Conservation (phyloP, 164 flowering plant genomes). For the Annona squamosa region DNA sequence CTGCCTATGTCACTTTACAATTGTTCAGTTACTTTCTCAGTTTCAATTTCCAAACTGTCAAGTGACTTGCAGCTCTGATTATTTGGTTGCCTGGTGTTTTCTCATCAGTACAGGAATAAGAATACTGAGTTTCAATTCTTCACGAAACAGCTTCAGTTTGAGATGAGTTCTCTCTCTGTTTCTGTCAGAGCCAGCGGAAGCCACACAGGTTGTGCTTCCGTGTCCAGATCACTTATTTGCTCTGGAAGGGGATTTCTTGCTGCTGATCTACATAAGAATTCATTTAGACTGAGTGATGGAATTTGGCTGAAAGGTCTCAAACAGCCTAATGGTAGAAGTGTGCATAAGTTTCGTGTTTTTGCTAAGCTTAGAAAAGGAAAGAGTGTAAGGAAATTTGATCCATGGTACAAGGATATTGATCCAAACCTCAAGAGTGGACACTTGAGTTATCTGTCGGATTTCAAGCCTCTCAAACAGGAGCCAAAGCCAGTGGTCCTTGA, state of each 20-base stretch:
- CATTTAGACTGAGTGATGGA: conserved; percentile 13
- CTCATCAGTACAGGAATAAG: neutral
- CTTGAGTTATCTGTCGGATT: conserved; percentile 21
- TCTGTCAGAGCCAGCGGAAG: conserved; percentile 12
- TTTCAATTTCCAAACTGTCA: too few relatives aligned
- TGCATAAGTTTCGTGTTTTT: conserved; percentile 1
- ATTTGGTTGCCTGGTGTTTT: neutral
- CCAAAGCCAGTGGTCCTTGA: conserved; percentile 31
- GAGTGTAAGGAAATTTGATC: conserved; percentile 18
- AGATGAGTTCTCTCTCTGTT: conserved; percentile 19
- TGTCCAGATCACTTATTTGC: conserved; percentile 8
- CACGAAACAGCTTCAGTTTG: neutral
- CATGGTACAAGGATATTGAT: conserved; percentile 23
- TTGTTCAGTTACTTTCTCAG: too few relatives aligned
- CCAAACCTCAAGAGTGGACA: conserved; percentile 18
- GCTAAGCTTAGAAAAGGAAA: conserved; percentile 19
- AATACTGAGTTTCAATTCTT: neutral
- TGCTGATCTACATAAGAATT: conserved; percentile 13
- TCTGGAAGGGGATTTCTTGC: conserved; percentile 5
- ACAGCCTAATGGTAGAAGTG: conserved; percentile 2
- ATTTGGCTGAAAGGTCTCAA: conserved; percentile 7
- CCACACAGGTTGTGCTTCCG: conserved; percentile 4
- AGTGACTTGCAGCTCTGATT: too few relatives aligned
- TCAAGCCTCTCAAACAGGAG: conserved; percentile 25
- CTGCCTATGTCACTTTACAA: neutral